Conservation (phyloP, 31 red algal genomes). For the Endocladia muricata region DNA sequence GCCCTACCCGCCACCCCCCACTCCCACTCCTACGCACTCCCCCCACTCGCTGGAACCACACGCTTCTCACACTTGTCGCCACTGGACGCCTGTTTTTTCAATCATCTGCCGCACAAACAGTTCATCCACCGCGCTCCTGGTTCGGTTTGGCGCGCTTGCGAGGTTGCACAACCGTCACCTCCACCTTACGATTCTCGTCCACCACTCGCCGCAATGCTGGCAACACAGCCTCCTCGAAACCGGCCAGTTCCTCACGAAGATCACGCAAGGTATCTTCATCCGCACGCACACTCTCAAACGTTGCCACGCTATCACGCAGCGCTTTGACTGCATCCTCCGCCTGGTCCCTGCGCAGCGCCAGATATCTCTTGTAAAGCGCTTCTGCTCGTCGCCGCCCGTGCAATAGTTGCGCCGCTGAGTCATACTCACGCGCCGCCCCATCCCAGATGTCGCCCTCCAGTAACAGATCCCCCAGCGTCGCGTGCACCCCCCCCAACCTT, state of each 20-base stretch:
- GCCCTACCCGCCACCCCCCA: not conserved
- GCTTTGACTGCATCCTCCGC: conserved; percentile 1
- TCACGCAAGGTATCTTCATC: conserved; percentile 7
- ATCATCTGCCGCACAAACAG: not conserved
- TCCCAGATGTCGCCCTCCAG: conserved; percentile 32
- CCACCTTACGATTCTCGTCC: not conserved
- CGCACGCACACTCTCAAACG: conserved; percentile 7
- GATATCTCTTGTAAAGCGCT: conserved; percentile 34
- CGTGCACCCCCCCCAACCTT: conserved; percentile 23
- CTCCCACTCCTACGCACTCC: not conserved
- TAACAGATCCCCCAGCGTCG: conserved; percentile 33
- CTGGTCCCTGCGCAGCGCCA: conserved; percentile 35
- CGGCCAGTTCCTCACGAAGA: conserved; percentile 23
- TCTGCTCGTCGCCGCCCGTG: conserved; percentile 30
- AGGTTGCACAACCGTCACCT: conserved; percentile 1
- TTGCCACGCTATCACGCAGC: conserved; percentile 15
- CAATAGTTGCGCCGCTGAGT: conserved; percentile 6
- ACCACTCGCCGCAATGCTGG: not conserved
- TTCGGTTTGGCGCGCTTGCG: conserved; percentile 12
- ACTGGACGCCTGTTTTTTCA: too few relatives aligned
- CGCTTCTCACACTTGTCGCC: too few relatives aligned
- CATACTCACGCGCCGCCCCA: conserved; percentile 35
- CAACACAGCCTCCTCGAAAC: not conserved
- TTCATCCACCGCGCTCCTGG: not conserved
- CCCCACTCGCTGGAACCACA: not conserved